Percentiles rank a stretch among this genome's conserved stretches.
phyloP scores from a whole-genome alignment of 192 early-diverging fungal species.

The Irineochytrium annulatum region DNA sequence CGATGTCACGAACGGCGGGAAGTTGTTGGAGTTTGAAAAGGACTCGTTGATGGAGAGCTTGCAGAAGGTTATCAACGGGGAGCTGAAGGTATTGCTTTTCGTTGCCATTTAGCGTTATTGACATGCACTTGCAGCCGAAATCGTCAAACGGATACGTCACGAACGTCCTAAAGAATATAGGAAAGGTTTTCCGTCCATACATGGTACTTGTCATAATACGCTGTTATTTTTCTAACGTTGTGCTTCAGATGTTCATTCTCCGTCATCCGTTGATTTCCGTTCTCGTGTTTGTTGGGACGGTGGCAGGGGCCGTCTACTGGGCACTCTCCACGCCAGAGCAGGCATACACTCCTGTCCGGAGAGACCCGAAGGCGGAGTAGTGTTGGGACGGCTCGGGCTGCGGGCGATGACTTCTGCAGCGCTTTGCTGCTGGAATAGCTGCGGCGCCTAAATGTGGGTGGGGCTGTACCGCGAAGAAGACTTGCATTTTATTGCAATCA shows the following conservation, averaged over 20 bases:
- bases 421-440: too few relatives aligned
- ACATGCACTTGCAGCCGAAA: not conserved
- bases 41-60: not conserved
- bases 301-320: not conserved
- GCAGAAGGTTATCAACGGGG: not conserved
- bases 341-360: not conserved
- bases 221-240: not conserved
- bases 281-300: not conserved
- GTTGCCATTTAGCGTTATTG: not conserved
- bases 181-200: not conserved
- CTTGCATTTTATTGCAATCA: too few relatives aligned
- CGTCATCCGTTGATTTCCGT: not conserved
- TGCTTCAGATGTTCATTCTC: not conserved
- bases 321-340: not conserved
- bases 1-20: not conserved
- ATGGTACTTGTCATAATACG: not conserved
- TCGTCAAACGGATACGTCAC: not conserved
- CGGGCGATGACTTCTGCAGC: too few relatives aligned
- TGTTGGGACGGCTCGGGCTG: not conserved
- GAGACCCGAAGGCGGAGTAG: not conserved
- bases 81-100: not conserved
- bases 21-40: not conserved
- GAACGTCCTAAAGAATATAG: not conserved
- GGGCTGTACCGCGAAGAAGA: too few relatives aligned
- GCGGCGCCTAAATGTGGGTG: too few relatives aligned